Evolutionary conservation across 768 basidiomycete genomes (phyloP), one percentile per base, ranked within the genome.

Genomic region (Cyclocybe aegerita): DNA sequence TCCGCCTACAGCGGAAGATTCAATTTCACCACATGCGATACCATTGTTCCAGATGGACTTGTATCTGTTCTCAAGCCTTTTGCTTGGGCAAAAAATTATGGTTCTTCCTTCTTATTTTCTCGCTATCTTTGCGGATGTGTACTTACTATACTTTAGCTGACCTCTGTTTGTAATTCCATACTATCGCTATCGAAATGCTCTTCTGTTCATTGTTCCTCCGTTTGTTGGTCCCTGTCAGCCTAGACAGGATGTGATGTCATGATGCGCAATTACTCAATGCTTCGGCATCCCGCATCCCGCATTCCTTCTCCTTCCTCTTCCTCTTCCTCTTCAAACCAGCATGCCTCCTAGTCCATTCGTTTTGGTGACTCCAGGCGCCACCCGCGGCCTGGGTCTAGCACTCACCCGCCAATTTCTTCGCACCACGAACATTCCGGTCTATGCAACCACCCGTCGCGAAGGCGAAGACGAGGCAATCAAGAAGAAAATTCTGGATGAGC

Each of bases 361-460:
- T 54, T 68, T 85, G 49, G 68, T 83, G 42, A 67, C 75, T 30
- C 82, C 83, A 29, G 68, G 68, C 30, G 77, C 80, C 4, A 80
- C 79, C 12, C 73, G 82, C 12, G 82, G 83, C 4, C 70, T 84
- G 16, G 79, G 79, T 6, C 70, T 80, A 29, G 78, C 80, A 3
- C 69, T 85, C 30, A 78, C 79, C 9, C 74, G 81, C 11, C 75
- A 79, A 60, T 76, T 78, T 50, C 71, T 83, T 34, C 69, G 70
- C 46, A 73, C 71, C 3, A 82, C 82, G 12, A 56, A 65, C 10
- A 62, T 80, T 17, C 81, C 81, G 1, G 76, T 85, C 7, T 80
- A 73, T 56, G 79, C 80, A n/a, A 81, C 77, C 7, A 74, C 80
- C 62, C 77, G 83, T 43, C 61, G 53, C 5, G 65, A 68, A 8